Base-by-base conservation (phyloP, 2,329 filamentous ascomycete genomes). In the Endothia cerciana region DNA sequence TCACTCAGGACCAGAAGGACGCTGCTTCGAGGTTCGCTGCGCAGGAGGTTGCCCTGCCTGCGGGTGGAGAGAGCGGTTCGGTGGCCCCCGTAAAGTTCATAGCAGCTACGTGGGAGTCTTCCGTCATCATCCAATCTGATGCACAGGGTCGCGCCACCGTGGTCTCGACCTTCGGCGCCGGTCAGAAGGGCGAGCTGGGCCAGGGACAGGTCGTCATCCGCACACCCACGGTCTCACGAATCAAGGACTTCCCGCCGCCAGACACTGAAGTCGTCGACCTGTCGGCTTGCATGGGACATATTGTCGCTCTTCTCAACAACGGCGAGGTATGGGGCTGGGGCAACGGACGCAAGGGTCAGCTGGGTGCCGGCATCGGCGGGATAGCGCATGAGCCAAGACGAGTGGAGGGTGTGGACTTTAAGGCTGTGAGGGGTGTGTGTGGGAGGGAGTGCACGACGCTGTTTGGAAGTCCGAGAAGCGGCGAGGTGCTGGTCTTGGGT, bases 251-350 rank as follows among this genome's bases (percentile, higher is more conserved):
- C 69, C 91, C 90, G 1, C 90, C 90, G 0, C 10, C 70, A 0
- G 85, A 79, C 0, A 83, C 83, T 0, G 77, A 81, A n/a, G 76
- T 97, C 4, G 77, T 86, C 1, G 85, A 90, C 65, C 74, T 97
- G 33, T 81, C 89, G 1, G 90, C 91, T 13, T 88, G 91, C 40
- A 91, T 97, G 82, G 88, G 87, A 28, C 95, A 99, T 74, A 87
- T 88, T 0, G 85, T 96, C 19, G 87, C 81, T 1, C 85, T 97
- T 0, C 78, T 97, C 3, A 85, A 85, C 53, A 90, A 91, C 73
- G 94, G 94, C 0, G 84, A 91, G 19, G 89, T 89, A 1, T 97
- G 91, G 74, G 94, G 93, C 2, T 98, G 94, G 94, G 95, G 95
- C 0, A 92, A 88, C 72, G 90, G 91, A 17, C 86, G 93, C 30